Base-by-base conservation (phyloP, 495 filamentous ascomycete species). In the Lichenothelia convexa region DNA sequence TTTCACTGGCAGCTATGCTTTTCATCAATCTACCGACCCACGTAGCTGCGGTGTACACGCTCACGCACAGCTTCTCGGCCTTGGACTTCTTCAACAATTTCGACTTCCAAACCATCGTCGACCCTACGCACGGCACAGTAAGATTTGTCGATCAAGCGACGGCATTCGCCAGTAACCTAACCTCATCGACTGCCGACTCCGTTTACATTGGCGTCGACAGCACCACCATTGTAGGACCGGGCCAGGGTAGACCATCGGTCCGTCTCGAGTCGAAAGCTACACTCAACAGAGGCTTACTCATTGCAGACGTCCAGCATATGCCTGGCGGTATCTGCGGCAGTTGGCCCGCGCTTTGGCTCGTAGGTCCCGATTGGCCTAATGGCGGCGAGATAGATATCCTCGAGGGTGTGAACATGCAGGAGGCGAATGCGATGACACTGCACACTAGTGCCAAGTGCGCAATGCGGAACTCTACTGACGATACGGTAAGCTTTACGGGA, bases 371-470 rank as follows among this genome's bases (percentile, higher is more conserved):
- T 33, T 94, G 86, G 86, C 86, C 84, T 0, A 51, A 56, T 8
- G 63, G 68, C 23, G 86, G 86, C 16, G 86, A 94, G 55, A 87
- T 93, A 43, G 84, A 93, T 58, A 84, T 93, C 45, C 75, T 93
- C 51, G 84, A 93, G 49, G 82, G 82, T 26, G 78, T 91, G 41
- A 82, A 86, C 56, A 47, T 62, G 24, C 64, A 76, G 36, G 53
- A 61, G 0, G 58, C 65, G 40, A 77, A 85, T 44, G 53, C 61
- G 30, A 71, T 89, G 44, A 77, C 80, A 4, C 64, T 92, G 21
- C 84, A 92, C 55, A 85, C 80, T 0, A 29, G 21, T 21, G 24
- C 24, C 7, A 13, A 27, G 7, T 27, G 24, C 13, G 56, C 44
- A 23, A 57, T 84, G 38, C 57, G 56, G 34, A 51, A 55, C 9